Conservation (phyloP, 2,329 filamentous ascomycete species). For the Penicillium hordei region DNA sequence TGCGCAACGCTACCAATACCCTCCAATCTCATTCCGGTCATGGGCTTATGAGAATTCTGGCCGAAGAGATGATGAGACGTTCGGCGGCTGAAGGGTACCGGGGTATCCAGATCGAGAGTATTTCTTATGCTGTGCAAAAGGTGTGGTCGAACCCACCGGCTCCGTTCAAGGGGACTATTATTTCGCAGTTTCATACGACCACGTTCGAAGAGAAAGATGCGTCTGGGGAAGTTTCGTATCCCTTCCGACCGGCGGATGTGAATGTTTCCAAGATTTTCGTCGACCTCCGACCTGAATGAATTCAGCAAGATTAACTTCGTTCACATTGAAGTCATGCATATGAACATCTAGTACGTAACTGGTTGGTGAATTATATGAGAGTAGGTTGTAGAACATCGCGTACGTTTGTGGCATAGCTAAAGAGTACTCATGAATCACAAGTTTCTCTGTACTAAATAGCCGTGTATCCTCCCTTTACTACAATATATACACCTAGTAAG, state of each 20-base stretch:
- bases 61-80: slow-evolving; percentile 1
- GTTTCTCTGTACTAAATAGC: too few species aligned
- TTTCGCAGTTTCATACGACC: neutral
- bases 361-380: neutral
- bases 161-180: neutral
- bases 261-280: neutral
- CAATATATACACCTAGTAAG: too few species aligned
- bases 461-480: too few species aligned
- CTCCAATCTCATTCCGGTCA: neutral
- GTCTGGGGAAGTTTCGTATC: neutral
- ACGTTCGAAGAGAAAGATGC: neutral
- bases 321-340: too few species aligned
- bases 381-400: neutral
- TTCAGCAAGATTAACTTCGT: neutral
- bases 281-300: neutral
- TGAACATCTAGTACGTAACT: neutral
- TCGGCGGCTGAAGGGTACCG: neutral
- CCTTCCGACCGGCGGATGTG: neutral
- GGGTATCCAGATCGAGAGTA: neutral
- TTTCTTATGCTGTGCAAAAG: neutral
- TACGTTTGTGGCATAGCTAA: neutral
- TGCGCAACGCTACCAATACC: neutral
- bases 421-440: neutral
- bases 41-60: neutral
- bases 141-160: neutral